Evolutionary conservation across 106 monocot species (phyloP).

Genomic region (Dactylorhiza incarnata): DNA sequence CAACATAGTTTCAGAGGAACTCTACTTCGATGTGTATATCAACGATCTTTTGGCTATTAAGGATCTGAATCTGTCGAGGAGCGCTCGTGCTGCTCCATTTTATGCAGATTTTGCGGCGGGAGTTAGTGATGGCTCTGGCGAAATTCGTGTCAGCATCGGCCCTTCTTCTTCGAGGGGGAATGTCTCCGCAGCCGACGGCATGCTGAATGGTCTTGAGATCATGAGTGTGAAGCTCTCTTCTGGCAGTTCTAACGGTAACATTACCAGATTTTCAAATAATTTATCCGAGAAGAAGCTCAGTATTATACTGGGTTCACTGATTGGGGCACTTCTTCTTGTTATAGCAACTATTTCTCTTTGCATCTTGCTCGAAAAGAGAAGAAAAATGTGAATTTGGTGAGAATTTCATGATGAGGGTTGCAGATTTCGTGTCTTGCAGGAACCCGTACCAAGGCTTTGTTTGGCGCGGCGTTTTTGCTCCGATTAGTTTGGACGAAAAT

Average conservation of each 20-base stretch:
- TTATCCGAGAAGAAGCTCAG: not conserved
- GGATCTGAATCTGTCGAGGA: slow-evolving; percentile 2
- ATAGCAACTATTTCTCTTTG: not conserved
- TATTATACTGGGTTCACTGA: not conserved
- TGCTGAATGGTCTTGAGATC: slow-evolving; percentile 10
- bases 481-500: too few relatives aligned
- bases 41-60: slow-evolving; percentile 1
- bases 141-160: slow-evolving; percentile 7
- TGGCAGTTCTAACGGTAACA: not conserved
- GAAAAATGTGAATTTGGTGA: not conserved
- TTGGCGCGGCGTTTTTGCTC: too few relatives aligned
- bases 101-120: not conserved
- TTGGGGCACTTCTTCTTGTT: not conserved
- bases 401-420: slow-evolving; percentile 1
- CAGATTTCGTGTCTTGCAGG: not conserved
- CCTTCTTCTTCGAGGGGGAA: not conserved
- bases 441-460: too few relatives aligned
- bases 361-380: not conserved
- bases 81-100: not conserved
- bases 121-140: slow-evolving; percentile 5
- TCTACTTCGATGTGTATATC: slow-evolving; percentile 9
- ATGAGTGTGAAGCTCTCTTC: slow-evolving; percentile 7
- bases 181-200: not conserved
- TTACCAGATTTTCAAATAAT: not conserved
- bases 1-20: not conserved